Evolutionary conservation across 2,329 filamentous ascomycete species (phyloP), one percentile per base, ranked within the genome.

Genomic region (Talaromyces rugulosus): DNA sequence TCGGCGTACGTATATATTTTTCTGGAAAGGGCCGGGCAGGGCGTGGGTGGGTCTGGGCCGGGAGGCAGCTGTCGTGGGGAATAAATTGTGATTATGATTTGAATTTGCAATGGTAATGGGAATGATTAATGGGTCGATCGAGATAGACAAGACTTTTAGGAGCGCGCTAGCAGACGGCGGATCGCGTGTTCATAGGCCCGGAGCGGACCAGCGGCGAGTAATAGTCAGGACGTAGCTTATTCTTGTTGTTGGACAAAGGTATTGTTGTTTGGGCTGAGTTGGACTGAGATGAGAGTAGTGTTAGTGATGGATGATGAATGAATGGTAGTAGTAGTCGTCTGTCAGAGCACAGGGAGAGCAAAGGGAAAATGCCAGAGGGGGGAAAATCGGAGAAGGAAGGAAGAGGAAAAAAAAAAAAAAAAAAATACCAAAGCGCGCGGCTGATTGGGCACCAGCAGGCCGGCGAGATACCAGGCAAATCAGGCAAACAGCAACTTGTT

Each of bases 51-150:
- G 33, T 36, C 54, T 28, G 33, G 7, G 51, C 27, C 12, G 14
- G 54, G 28, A 3, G 31, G 18, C 3, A 44, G 54, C 36, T 56
- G 36, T 56, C 54, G 50, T 53, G 50, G 50, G 50, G 50, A 53
- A 23, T 18, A n/a, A 27, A 47, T 47, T 47, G 44, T 16, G 44
- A 47, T 33, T 33, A 42, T 33, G 54, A 44, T 56, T 56, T 36
- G 30, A 31, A 33, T 56, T 36, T 40, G 53, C 33, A 56, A 56
- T 56, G 27, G 36, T 36, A 56, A 56, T 56, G 50, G 50, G 18
- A 47, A 47, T 47, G 44, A 47, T 23, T 47, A 47, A 47, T 47
- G 44, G 44, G 44, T 47, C 44, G 44, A 47, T 47, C 44, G 11
- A 40, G 54, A 40, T 44, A 56, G 56, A 44, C 44, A 47, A 47